Evolutionary conservation across 2,329 filamentous ascomycete genomes (phyloP).

Genomic region (Tolypocladium sp.): DNA sequence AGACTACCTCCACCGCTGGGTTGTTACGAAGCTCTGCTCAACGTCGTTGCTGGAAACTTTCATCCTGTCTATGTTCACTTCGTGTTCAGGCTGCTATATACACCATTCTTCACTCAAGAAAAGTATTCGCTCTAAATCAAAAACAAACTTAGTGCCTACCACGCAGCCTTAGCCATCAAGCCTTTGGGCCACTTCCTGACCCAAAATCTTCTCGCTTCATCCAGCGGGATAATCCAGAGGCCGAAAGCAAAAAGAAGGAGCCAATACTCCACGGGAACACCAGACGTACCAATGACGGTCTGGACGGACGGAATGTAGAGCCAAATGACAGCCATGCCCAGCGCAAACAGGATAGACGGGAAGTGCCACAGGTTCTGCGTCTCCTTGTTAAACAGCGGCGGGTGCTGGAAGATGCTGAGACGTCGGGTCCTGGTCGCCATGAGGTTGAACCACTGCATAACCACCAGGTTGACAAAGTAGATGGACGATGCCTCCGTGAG

Average conservation of each 20-base stretch:
- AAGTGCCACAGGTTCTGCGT: slow-evolving; percentile 63
- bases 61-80: slow-evolving; percentile 5
- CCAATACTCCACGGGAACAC: slow-evolving; percentile 64
- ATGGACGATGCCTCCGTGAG: slow-evolving; percentile 61
- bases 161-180: slow-evolving; percentile 50
- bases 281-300: slow-evolving; percentile 46
- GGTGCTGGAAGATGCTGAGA: slow-evolving; percentile 63
- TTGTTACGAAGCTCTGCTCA: no score
- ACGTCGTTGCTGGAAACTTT: background rate
- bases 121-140: background rate
- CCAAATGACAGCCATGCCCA: slow-evolving; percentile 63
- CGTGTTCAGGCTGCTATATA: background rate
- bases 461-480: slow-evolving; percentile 72
- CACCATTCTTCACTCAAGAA: background rate
- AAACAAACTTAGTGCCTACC: slow-evolving; percentile 18
- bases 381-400: slow-evolving; percentile 53
- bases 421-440: slow-evolving; percentile 58
- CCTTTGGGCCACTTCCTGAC: slow-evolving; percentile 52
- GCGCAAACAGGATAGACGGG: slow-evolving; percentile 59
- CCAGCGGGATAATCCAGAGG: slow-evolving; percentile 44
- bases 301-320: slow-evolving; percentile 60
- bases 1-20: no score
- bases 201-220: slow-evolving; percentile 56
- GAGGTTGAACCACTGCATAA: slow-evolving; percentile 76
- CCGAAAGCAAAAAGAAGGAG: slow-evolving; percentile 70